Evolutionary conservation across 2,329 filamentous ascomycete genomes (phyloP).

Genomic region (Apiospora phragmitis): DNA sequence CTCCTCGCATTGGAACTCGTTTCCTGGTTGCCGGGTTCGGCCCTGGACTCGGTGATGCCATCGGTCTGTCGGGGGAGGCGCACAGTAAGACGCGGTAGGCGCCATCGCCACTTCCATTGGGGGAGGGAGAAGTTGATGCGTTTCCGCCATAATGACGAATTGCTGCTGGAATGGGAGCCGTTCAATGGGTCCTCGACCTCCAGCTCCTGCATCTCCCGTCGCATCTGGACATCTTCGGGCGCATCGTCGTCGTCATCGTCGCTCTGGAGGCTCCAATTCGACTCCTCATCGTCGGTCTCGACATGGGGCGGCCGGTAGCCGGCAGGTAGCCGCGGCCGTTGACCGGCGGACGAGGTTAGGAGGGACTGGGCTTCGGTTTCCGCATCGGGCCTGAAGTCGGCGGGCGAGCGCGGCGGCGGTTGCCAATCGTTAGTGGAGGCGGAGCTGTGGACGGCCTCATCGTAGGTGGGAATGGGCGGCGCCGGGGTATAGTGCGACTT

Average conservation of each 20-base stretch:
- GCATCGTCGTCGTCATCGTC: constrained; percentile 42
- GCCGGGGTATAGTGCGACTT: constrained; percentile 61
- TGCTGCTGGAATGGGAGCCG: constrained; percentile 29
- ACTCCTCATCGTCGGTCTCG: constrained; percentile 53
- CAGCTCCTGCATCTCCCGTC: constrained; percentile 85
- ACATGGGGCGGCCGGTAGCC: constrained; percentile 82
- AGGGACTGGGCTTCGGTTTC: constrained; percentile 79
- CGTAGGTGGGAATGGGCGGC: constrained; percentile 80
- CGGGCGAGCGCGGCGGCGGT: constrained; percentile 59
- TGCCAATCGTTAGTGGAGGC: constrained; percentile 51
- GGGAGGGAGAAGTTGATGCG: constrained; percentile 54
- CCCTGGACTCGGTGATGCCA: constrained; percentile 23
- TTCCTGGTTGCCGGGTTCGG: constrained; percentile 16
- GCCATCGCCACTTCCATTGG: constrained; percentile 57
- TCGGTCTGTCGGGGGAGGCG: constrained; percentile 44
- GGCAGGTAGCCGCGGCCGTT: constrained; percentile 38
- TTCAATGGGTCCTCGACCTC: constrained; percentile 72
- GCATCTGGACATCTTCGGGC: constrained; percentile 65
- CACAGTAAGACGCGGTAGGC: constrained; percentile 50
- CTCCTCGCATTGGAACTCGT: constrained; percentile 23
- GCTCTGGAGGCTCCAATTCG: constrained; percentile 44
- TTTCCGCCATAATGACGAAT: constrained; percentile 49
- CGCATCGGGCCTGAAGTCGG: constrained; percentile 63
- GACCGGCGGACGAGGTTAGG: constrained; percentile 54
- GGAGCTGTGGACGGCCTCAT: constrained; percentile 71